Evolutionary conservation across 108 stramenopile species (phyloP).

Genomic region (Cyclotella baltica): DNA sequence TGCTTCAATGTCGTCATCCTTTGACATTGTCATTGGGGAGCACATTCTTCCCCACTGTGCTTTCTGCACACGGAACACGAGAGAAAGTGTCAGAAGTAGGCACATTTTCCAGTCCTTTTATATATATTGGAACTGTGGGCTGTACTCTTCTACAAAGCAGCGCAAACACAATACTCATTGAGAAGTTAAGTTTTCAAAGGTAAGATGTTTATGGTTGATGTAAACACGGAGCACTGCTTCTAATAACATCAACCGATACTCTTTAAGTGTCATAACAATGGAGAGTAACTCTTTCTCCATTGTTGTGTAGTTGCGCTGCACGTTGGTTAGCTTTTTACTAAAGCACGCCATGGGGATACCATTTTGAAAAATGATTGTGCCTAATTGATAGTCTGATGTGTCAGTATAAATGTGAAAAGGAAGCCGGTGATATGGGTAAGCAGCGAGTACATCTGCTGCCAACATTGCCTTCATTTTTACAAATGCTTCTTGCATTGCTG

Average conservation of each 20-base stretch:
- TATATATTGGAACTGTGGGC: neutral
- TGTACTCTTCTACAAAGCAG: constrained; percentile 3
- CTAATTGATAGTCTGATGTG: constrained; percentile 54
- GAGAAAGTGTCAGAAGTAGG: neutral
- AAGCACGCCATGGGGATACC: constrained; percentile 53
- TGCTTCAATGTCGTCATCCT: neutral
- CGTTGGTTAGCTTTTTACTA: constrained; percentile 41
- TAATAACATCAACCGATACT: constrained; percentile 45
- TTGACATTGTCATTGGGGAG: neutral
- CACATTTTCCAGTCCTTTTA: neutral
- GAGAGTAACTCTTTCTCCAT: constrained; percentile 27
- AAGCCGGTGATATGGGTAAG: constrained; percentile 51
- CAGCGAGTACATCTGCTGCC: constrained; percentile 38
- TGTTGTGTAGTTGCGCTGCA: constrained; percentile 51
- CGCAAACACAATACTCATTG: neutral
- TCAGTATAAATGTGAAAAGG: constrained; percentile 60
- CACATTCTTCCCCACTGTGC: too few relatives aligned
- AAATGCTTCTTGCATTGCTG: constrained; percentile 48
- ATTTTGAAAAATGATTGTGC: constrained; percentile 51
- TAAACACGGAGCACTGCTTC: constrained; percentile 54
- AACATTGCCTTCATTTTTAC: constrained; percentile 56
- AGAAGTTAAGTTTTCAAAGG: constrained; percentile 17
- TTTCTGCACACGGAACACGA: neutral
- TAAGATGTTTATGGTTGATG: too few relatives aligned
- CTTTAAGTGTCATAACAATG: too few relatives aligned